Evolutionary conservation across 2,329 filamentous ascomycete genomes (phyloP).

Genomic region (Claviceps fusiformis): DNA sequence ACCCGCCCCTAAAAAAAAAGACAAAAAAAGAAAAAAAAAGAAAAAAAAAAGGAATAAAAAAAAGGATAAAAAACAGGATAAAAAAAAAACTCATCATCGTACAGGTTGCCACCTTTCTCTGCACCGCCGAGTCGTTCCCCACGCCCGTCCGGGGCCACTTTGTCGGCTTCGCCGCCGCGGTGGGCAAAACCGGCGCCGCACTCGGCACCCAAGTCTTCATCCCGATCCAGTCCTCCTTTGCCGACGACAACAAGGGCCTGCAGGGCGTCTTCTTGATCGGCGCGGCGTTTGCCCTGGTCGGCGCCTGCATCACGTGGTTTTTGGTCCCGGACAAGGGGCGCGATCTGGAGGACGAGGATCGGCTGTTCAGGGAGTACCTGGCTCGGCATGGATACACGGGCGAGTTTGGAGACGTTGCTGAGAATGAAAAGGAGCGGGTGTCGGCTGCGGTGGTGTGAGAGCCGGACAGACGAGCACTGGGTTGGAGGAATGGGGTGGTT

Average conservation of each 20-base stretch:
- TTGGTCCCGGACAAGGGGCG: conserved; percentile 33
- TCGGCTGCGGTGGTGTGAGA: background rate
- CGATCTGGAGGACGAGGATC: conserved; percentile 28
- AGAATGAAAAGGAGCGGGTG: background rate
- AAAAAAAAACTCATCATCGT: background rate
- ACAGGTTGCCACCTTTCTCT: conserved; percentile 12
- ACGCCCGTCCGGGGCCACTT: conserved; percentile 38
- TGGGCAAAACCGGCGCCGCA: conserved; percentile 38
- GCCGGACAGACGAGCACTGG: too few relatives aligned
- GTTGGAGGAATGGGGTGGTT: too few relatives aligned
- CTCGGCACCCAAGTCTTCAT: conserved; percentile 37
- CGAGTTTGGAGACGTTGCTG: background rate
- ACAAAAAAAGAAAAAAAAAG: too few relatives aligned
- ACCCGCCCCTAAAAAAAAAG: too few relatives aligned
- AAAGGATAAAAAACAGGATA: too few relatives aligned
- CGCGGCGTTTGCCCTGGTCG: conserved; percentile 33
- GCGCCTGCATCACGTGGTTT: conserved; percentile 32
- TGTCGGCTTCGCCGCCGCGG: conserved; percentile 35
- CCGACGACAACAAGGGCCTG: conserved; percentile 18
- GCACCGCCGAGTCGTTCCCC: conserved; percentile 28
- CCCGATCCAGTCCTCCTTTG: conserved; percentile 27
- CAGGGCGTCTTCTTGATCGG: conserved; percentile 39
- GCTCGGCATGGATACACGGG: conserved; percentile 20
- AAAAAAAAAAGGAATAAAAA: background rate
- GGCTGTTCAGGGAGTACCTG: conserved; percentile 29